A percentile compares a stretch with the other conserved stretches of the same genome.
Evolutionary conservation across 495 filamentous ascomycete species (phyloP).

Genomic region (Lasiosphaeria ovina): DNA sequence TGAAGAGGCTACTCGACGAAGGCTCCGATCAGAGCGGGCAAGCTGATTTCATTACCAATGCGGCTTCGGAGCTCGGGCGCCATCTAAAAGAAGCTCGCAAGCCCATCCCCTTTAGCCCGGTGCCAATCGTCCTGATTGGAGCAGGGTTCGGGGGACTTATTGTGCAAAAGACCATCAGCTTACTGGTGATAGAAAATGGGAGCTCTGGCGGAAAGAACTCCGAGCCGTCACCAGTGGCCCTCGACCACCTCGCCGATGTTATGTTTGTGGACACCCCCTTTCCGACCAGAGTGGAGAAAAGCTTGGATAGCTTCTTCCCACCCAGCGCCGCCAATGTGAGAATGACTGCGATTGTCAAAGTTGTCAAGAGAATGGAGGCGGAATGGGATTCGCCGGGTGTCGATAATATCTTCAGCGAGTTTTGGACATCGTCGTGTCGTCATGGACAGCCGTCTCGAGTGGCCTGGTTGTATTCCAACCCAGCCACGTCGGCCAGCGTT

Average conservation of each 20-base stretch:
- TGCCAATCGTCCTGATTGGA: conserved; percentile 5
- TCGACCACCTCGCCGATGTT: conserved; percentile 3
- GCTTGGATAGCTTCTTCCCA: background rate
- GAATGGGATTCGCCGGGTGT: background rate
- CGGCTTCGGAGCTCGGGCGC: background rate
- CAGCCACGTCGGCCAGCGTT: background rate
- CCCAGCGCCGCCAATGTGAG: background rate
- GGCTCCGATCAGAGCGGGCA: background rate
- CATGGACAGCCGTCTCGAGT: background rate
- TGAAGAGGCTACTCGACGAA: background rate
- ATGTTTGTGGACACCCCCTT: conserved; percentile 7
- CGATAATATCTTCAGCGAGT: background rate
- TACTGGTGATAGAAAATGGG: background rate
- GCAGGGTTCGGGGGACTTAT: conserved; percentile 7
- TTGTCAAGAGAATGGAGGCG: background rate
- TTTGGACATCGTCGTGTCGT: background rate
- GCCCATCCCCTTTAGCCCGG: background rate
- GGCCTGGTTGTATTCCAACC: background rate
- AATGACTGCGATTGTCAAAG: conserved; percentile 1
- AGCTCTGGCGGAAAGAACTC: too few species aligned
- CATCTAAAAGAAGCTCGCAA: background rate
- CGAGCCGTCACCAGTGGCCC: background rate
- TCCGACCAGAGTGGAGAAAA: background rate
- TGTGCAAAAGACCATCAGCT: background rate
- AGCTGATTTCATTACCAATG: background rate